A percentile compares a stretch with the other conserved stretches of the same genome.
Conservation (phyloP, 805 yeast species). For the Hanseniaspora vineae region DNA sequence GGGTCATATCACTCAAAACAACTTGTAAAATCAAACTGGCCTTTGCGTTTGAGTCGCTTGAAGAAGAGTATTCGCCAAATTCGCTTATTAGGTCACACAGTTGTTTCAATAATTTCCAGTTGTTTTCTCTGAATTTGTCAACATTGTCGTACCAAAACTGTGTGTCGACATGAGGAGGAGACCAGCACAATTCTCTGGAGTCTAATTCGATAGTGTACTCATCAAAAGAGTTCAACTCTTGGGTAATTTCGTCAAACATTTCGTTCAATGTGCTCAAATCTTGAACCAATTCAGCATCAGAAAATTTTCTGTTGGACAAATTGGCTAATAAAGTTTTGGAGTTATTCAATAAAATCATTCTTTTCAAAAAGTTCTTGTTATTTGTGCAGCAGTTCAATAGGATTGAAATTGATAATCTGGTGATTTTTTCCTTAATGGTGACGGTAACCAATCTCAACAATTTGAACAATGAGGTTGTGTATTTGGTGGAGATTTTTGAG, state of each 20-base stretch:
- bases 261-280: conserved; percentile 52
- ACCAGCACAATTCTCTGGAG: conserved; percentile 67
- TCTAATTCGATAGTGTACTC: conserved; percentile 79
- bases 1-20: conserved; percentile 54
- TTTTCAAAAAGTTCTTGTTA: conserved; percentile 42
- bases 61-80: conserved; percentile 13
- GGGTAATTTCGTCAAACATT: conserved; percentile 57
- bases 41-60: conserved; percentile 7
- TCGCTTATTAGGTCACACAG: conserved; percentile 40
- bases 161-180: conserved; percentile 82
- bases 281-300: conserved; percentile 77
- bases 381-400: conserved; percentile 40
- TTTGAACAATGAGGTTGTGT: conserved; percentile 34
- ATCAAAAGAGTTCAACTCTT: conserved; percentile 79
- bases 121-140: conserved; percentile 58
- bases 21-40: conserved; percentile 32
- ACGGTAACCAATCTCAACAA: conserved; percentile 48
- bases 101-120: conserved; percentile 58
- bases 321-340: conserved; percentile 57
- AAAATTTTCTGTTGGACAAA: conserved; percentile 79
- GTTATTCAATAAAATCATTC: conserved; percentile 57
- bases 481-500: conserved; percentile 39
- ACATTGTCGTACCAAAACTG: conserved; percentile 87
- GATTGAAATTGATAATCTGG: conserved; percentile 69
- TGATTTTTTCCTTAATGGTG: conserved; percentile 85